Evolutionary conservation across 176 grass and related monocot genomes (phyloP).

Genomic region (Avena insularis): DNA sequence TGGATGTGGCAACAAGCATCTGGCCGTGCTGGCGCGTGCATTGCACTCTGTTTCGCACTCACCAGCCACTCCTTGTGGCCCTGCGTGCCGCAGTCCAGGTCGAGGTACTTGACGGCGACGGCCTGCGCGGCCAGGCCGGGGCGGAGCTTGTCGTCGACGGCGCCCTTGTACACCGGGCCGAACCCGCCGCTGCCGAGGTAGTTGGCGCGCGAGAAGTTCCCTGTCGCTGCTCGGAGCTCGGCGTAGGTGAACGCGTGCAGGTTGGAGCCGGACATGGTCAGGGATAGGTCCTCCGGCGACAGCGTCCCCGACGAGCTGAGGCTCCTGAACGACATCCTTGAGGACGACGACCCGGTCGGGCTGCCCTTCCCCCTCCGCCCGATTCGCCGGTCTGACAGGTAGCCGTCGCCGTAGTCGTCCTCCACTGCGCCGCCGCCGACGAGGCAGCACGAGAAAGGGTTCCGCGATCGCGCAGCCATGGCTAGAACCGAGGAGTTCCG

Average conservation of each 20-base stretch:
- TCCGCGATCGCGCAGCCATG: conserved; percentile 32
- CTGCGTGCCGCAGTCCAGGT: conserved; percentile 74
- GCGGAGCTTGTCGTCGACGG: conserved; percentile 61
- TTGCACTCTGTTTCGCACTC: conserved; percentile 41
- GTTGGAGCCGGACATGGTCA: conserved; percentile 70
- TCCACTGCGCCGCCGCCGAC: conserved; percentile 20
- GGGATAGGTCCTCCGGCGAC: conserved; percentile 76
- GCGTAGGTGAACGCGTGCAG: conserved; percentile 83
- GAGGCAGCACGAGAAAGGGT: conserved; percentile 41
- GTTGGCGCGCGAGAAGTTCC: conserved; percentile 64
- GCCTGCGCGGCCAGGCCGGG: conserved; percentile 60
- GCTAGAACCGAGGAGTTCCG: not conserved
- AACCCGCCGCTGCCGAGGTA: conserved; percentile 90
- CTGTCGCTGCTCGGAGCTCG: conserved; percentile 64
- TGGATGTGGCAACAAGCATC: not conserved
- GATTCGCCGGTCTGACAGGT: conserved; percentile 7
- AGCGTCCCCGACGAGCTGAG: conserved; percentile 69
- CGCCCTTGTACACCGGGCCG: conserved; percentile 80
- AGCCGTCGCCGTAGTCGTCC: not conserved
- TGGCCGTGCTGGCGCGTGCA: conserved; percentile 14
- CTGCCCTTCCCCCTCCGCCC: conserved; percentile 31
- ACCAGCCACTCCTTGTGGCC: conserved; percentile 97
- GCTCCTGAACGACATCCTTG: conserved; percentile 72
- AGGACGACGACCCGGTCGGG: conserved; percentile 42
- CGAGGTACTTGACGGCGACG: conserved; percentile 89